Evolutionary conservation across 179 eudicot species (phyloP), one percentile per base, ranked within the genome.

Genomic region (Beta lomatogona): DNA sequence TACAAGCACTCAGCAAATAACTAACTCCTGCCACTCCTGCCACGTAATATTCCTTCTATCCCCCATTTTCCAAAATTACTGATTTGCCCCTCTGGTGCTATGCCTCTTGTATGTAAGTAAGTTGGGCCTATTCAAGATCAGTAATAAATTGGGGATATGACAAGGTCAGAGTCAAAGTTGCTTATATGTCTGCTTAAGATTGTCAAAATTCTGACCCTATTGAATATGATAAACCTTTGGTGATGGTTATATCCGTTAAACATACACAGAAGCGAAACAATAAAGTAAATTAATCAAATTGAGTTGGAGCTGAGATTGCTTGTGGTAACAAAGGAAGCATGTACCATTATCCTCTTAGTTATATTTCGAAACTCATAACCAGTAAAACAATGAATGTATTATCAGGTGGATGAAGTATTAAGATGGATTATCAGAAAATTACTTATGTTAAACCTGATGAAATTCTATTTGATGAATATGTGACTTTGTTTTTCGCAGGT

Each of bases 311-410:
- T n/a, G 74, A 18, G 55, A 25, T 19, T 70, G 14, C 9, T 70
- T 70, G 10, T n/a, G 15, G 74, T 46, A 70, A n/a, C 14, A 46
- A 70, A 70, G 74, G 73, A 69, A 69, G 54, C 73, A 69, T 7
- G 73, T 6, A 70, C 28, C 55, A 70, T 70, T 46, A 28, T 46
- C 75, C 50, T 48, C 59, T n/a, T 48, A 71, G 28, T 13, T 22
- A 15, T 73, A 54, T 28, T 28, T 31, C 21, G 25, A n/a, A 73
- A 28, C 5, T 73, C 61, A 54, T 54, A n/a, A 67, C 31, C 48
- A 67, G 71, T 36, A 4, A 54, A 28, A 64, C 41, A 28, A 28
- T 28, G 15, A 54, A 55, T 12, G 21, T 31, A 64, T 63, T 77
- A 6, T 48, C 19, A 16, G 55, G 14, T 60, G 22, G 53, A 77